Conservation (phyloP, 202 grass and related monocot species). For the Dendrocalamus latiflorus region DNA sequence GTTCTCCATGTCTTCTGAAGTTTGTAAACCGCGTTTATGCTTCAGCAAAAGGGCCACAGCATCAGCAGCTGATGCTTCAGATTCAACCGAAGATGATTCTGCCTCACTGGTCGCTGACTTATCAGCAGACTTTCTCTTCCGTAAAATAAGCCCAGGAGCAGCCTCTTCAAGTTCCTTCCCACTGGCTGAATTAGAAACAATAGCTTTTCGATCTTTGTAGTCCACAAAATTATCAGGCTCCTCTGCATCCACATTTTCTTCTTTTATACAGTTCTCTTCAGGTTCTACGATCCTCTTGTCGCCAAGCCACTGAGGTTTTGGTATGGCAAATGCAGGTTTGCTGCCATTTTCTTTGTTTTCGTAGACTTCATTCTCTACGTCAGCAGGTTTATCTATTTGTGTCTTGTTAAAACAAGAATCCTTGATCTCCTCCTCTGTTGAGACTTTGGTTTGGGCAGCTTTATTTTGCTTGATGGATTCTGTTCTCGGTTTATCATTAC, state of each 20-base stretch:
- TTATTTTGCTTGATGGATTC: slow-evolving; percentile 36
- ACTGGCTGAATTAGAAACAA: slow-evolving; percentile 43
- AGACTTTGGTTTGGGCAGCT: slow-evolving; percentile 5
- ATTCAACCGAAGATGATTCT: slow-evolving; percentile 43
- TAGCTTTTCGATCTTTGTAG: slow-evolving; percentile 81
- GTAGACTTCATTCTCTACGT: slow-evolving; percentile 11
- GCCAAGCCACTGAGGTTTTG: slow-evolving; percentile 95
- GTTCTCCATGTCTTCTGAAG: slow-evolving; percentile 54
- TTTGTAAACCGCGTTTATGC: slow-evolving; percentile 59
- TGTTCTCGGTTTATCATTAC: slow-evolving; percentile 20
- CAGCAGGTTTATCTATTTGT: slow-evolving; percentile 12
- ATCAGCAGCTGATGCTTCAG: slow-evolving; percentile 77
- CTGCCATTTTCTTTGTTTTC: slow-evolving; percentile 41
- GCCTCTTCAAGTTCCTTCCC: slow-evolving; percentile 65
- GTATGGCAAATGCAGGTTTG: slow-evolving; percentile 41
- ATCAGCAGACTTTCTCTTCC: slow-evolving; percentile 58
- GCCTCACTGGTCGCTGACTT: slow-evolving; percentile 15
- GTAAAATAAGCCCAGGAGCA: slow-evolving; percentile 83
- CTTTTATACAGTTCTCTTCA: slow-evolving; percentile 54
- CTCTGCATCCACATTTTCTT: slow-evolving; percentile 40
- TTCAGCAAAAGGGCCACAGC: slow-evolving; percentile 87
- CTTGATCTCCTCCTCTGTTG: slow-evolving; percentile 20
- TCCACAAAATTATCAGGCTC: slow-evolving; percentile 82
- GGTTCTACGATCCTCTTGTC: slow-evolving; percentile 49
- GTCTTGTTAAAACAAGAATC: slow-evolving; percentile 32